A percentile compares a stretch with the other conserved stretches of the same genome.
Conservation (phyloP, 805 yeast species). For the Myxozyma kluyveri region DNA sequence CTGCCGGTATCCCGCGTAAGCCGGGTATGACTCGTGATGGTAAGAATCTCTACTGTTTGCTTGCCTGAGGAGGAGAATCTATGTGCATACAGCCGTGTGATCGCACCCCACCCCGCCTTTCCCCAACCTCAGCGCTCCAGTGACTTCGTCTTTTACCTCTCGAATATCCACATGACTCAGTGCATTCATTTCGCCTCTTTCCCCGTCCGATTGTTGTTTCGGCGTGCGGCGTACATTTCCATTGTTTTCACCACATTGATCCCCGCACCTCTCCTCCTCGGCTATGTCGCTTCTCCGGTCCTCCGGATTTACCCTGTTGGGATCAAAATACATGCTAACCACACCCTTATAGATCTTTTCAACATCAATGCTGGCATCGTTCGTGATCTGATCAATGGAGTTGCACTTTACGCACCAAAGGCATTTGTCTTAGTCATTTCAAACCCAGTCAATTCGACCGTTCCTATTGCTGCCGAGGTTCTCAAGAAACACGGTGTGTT, state of each 20-base stretch:
- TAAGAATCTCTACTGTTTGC: not conserved
- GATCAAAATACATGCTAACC: not conserved
- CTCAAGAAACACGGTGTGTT: constrained; percentile 64
- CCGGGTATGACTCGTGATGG: constrained; percentile 93
- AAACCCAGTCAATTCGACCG: constrained; percentile 92
- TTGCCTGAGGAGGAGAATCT: too few relatives aligned
- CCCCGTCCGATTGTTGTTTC: too few relatives aligned
- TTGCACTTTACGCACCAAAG: constrained; percentile 67
- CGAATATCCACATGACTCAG: not conserved
- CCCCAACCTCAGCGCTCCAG: not conserved
- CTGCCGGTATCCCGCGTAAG: constrained; percentile 91
- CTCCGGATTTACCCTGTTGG: not conserved
- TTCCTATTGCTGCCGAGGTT: constrained; percentile 82
- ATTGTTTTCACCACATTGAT: not conserved
- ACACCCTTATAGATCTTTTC: constrained; percentile 50
- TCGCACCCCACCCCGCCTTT: not conserved
- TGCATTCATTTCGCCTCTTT: not conserved
- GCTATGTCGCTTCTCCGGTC: not conserved
- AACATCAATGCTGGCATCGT: constrained; percentile 81
- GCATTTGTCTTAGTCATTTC: constrained; percentile 82
- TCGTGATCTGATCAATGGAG: constrained; percentile 66
- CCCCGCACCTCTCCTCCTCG: not conserved
- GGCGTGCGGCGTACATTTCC: not conserved
- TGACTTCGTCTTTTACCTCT: not conserved
- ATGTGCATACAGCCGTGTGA: too few relatives aligned